Evolutionary conservation across 805 yeast species (phyloP).

Genomic region (Ogataea allantospora): DNA sequence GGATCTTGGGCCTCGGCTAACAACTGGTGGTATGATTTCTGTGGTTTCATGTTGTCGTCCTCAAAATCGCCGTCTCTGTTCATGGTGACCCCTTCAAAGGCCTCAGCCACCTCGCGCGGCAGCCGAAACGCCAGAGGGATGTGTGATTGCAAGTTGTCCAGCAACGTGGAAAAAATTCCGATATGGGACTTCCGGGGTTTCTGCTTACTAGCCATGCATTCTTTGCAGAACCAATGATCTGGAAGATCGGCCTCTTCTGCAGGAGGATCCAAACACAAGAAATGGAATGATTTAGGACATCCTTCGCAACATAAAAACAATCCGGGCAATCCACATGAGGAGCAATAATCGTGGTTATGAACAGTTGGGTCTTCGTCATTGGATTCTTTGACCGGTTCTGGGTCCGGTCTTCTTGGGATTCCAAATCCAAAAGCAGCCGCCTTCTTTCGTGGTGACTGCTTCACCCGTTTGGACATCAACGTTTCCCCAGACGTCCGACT

Average conservation of each 20-base stretch:
- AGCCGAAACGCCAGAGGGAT: conserved; percentile 68
- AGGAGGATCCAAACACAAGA: conserved; percentile 90
- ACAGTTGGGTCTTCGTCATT: conserved; percentile 20
- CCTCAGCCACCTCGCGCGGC: conserved; percentile 67
- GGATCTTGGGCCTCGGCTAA: conserved; percentile 53
- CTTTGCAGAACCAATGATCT: conserved; percentile 85
- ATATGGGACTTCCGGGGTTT: conserved; percentile 23
- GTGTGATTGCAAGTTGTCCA: conserved; percentile 54
- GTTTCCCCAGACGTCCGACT: conserved; percentile 6
- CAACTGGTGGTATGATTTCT: conserved; percentile 40
- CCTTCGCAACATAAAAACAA: conserved; percentile 89
- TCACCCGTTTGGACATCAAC: conserved; percentile 21
- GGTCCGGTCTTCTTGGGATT: conserved; percentile 9
- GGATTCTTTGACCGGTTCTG: neutral
- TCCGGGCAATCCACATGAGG: conserved; percentile 89
- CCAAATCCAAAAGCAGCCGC: conserved; percentile 14
- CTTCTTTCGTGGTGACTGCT: conserved; percentile 24
- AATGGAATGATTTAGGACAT: conserved; percentile 91
- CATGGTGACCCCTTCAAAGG: conserved; percentile 68
- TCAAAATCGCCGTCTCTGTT: conserved; percentile 70
- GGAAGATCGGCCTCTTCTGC: conserved; percentile 71
- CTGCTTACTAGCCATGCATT: conserved; percentile 52
- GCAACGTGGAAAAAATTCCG: conserved; percentile 55
- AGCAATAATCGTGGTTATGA: conserved; percentile 82
- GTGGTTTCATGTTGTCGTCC: conserved; percentile 57